phyloP scores from a whole-genome alignment of 2,329 filamentous ascomycete genomes.

The Neofusicoccum parvum region DNA sequence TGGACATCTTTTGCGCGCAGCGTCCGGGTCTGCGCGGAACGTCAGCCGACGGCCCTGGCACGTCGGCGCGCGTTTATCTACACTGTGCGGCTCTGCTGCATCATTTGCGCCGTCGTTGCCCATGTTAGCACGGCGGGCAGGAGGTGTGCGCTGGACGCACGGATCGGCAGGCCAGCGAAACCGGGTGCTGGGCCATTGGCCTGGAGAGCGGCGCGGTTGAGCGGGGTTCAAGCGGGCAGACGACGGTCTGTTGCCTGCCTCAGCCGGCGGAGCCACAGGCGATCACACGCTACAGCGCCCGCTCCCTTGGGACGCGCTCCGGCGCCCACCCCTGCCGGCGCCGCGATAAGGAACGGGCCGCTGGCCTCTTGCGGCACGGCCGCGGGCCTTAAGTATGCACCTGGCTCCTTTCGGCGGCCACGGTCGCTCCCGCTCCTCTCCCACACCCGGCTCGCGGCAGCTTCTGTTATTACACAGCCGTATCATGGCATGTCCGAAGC shows the following conservation, averaged over 20 bases:
- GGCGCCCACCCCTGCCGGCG: background rate
- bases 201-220: too few relatives aligned
- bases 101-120: background rate
- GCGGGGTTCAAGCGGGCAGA: background rate
- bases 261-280: background rate
- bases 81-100: background rate
- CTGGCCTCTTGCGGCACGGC: background rate
- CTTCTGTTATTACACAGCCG: background rate
- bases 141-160: background rate
- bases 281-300: background rate
- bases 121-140: background rate
- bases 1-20: background rate
- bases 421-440: background rate
- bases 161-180: conserved; percentile 1
- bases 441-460: background rate
- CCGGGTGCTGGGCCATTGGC: background rate
- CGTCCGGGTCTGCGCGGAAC: background rate
- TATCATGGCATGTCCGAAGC: background rate
- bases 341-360: background rate
- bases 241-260: background rate
- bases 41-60: too few relatives aligned
- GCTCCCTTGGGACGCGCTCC: background rate
- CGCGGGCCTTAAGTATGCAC: conserved; percentile 3
- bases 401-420: background rate
- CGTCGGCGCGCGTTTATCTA: background rate